These are phyloP conservation scores for Colletotrichum lini DNA, from an alignment of 2,329 filamentous ascomycete genomes.

Conservation along the genomic window DNA sequence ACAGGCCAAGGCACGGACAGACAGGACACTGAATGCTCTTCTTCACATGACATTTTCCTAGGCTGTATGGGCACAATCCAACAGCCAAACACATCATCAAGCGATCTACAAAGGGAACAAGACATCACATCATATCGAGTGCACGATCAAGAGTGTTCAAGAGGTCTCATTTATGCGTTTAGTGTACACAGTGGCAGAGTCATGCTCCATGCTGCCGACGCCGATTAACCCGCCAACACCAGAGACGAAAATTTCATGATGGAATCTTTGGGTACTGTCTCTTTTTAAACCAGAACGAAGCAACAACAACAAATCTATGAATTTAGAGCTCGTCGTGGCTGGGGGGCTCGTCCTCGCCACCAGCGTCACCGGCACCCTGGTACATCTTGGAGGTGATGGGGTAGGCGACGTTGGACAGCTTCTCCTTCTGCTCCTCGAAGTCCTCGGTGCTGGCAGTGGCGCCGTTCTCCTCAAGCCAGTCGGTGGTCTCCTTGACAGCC, in stretches of 20 bases:
- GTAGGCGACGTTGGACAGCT: slow-evolving; percentile 95
- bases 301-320: slow-evolving; percentile 43
- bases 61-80: no score
- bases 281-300: slow-evolving; percentile 42
- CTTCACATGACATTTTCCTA: no score
- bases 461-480: slow-evolving; percentile 97
- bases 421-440: slow-evolving; percentile 99
- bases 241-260: slow-evolving; percentile 41
- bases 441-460: slow-evolving; percentile 89
- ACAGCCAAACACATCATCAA: no score
- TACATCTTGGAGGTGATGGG: slow-evolving; percentile 99
- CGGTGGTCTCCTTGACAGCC: slow-evolving; percentile 95
- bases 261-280: slow-evolving; percentile 41
- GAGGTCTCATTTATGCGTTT: slow-evolving; percentile 42
- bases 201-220: slow-evolving; percentile 43
- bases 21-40: no score
- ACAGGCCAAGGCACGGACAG: no score
- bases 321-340: slow-evolving; percentile 85
- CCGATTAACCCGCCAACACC: slow-evolving; percentile 44
- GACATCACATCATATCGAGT: not conserved
- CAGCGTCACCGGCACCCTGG: slow-evolving; percentile 73
- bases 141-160: slow-evolving; percentile 26
- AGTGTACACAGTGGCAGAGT: slow-evolving; percentile 42
- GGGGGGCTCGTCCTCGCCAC: slow-evolving; percentile 77
- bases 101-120: no score